Percentiles rank a stretch among this genome's conserved stretches.
phyloP scores from a whole-genome alignment of 2,329 filamentous ascomycete genomes.

The Cladosporium sp. region DNA sequence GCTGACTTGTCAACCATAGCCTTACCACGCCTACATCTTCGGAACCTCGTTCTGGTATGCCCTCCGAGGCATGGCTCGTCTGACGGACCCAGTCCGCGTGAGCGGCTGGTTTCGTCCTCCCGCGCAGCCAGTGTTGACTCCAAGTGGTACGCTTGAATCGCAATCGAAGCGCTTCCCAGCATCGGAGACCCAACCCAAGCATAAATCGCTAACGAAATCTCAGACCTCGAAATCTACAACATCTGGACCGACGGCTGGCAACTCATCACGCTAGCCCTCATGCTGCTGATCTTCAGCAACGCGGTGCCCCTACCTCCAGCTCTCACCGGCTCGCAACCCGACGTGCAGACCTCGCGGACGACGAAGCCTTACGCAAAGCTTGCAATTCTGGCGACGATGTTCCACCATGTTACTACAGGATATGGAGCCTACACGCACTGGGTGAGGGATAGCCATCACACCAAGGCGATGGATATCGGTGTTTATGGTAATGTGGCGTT shows the following conservation, averaged over 20 bases:
- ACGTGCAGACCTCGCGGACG: slow-evolving; percentile 11
- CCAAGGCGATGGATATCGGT: slow-evolving; percentile 32
- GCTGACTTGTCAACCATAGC: slow-evolving; percentile 10
- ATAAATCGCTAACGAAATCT: not conserved
- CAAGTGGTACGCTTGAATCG: slow-evolving; percentile 20
- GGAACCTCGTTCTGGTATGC: slow-evolving; percentile 35
- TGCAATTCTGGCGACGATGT: slow-evolving; percentile 29
- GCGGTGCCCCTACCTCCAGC: slow-evolving; percentile 26
- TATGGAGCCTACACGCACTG: slow-evolving; percentile 32
- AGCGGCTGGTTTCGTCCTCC: slow-evolving; percentile 34
- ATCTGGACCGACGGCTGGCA: slow-evolving; percentile 34
- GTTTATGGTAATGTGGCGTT: slow-evolving; percentile 31
- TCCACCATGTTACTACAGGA: slow-evolving; percentile 34
- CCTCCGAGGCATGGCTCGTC: slow-evolving; percentile 28
- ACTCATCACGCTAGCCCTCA: slow-evolving; percentile 28
- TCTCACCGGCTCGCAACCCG: slow-evolving; percentile 19
- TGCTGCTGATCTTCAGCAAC: slow-evolving; percentile 30
- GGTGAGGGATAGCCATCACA: slow-evolving; percentile 28
- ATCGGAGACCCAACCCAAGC: not conserved
- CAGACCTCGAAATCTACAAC: slow-evolving; percentile 37
- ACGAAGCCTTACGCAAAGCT: slow-evolving; percentile 32
- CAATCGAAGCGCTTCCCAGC: not conserved
- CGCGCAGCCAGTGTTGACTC: slow-evolving; percentile 19
- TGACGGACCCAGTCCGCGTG: slow-evolving; percentile 32
- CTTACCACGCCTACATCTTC: slow-evolving; percentile 25